Percentiles rank a stretch among this genome's conserved stretches.
Conservation (phyloP, 805 yeast species). For the Candida lessepsii region DNA sequence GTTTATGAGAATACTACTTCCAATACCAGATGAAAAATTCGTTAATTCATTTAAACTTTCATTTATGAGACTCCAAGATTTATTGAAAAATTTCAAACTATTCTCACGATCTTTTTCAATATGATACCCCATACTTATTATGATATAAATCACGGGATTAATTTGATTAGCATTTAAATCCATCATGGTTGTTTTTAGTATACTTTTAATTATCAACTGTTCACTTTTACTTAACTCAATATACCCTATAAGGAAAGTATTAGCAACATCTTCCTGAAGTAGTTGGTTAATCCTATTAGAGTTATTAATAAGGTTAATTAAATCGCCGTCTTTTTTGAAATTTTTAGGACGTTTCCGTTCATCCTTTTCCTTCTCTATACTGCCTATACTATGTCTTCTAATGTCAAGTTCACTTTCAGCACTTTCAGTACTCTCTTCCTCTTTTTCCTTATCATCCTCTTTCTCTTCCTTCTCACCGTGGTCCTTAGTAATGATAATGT, state of each 20-base stretch:
- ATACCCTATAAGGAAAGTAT: slow-evolving; percentile 31
- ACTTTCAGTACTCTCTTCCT: not conserved
- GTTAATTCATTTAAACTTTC: slow-evolving; percentile 1
- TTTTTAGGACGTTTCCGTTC: not conserved
- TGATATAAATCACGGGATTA: slow-evolving; percentile 37
- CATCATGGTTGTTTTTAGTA: slow-evolving; percentile 1
- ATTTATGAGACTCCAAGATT: slow-evolving; percentile 34
- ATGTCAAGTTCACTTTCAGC: not conserved
- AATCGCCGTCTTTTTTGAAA: slow-evolving; percentile 1
- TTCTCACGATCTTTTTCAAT: slow-evolving; percentile 31
- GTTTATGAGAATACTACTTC: slow-evolving; percentile 39
- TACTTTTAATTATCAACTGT: slow-evolving; percentile 14
- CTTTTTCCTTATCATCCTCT: not conserved
- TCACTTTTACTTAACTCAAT: slow-evolving; percentile 13
- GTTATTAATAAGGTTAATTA: slow-evolving; percentile 6
- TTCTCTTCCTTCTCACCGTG: not conserved
- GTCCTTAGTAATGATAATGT: slow-evolving; percentile 16
- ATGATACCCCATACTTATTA: slow-evolving; percentile 45
- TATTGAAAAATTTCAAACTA: slow-evolving; percentile 34
- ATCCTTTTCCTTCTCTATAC: not conserved
- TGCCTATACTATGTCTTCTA: not conserved
- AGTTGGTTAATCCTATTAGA: slow-evolving; percentile 20
- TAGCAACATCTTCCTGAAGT: slow-evolving; percentile 19
- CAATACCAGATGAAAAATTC: not conserved
- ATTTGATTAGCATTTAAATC: slow-evolving; percentile 29